Evolutionary conservation across 192 early-diverging fungal species (phyloP).

Genomic region (Coemansia sp.): DNA sequence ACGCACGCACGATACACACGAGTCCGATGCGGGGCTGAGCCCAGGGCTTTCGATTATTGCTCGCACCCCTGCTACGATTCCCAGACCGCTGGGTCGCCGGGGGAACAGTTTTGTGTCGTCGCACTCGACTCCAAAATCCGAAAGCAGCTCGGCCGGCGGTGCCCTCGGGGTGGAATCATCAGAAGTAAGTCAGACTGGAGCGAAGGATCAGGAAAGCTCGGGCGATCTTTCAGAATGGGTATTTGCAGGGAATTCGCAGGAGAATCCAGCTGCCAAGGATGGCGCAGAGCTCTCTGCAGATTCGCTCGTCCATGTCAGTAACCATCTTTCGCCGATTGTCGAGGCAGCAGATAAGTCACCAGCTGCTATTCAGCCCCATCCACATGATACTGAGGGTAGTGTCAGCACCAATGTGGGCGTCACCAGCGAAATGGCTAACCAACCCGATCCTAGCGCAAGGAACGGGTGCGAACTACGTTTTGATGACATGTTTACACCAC

Average conservation of each 20-base stretch:
- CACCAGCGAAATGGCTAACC: too few relatives aligned
- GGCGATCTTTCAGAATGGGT: slow-evolving; percentile 49
- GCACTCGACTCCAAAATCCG: slow-evolving; percentile 1
- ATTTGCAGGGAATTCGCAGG: slow-evolving; percentile 34
- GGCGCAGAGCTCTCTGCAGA: slow-evolving; percentile 23
- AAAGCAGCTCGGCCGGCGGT: neutral
- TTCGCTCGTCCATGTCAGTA: slow-evolving; percentile 30
- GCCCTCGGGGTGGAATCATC: neutral
- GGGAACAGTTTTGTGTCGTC: slow-evolving; percentile 27
- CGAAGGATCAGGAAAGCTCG: slow-evolving; percentile 6
- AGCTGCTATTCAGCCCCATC: neutral
- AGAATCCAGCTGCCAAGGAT: slow-evolving; percentile 1
- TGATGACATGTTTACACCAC: slow-evolving; percentile 20
- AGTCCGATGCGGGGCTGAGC: neutral
- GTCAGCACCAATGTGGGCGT: too few relatives aligned
- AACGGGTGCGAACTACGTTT: slow-evolving; percentile 4
- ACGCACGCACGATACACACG: slow-evolving; percentile 11
- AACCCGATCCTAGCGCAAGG: neutral
- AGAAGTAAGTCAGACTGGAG: neutral
- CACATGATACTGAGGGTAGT: neutral
- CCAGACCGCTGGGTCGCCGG: slow-evolving; percentile 3
- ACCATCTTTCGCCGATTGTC: slow-evolving; percentile 18
- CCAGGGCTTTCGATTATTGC: too few relatives aligned
- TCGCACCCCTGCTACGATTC: slow-evolving; percentile 4
- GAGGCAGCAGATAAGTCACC: slow-evolving; percentile 14